Conservation (phyloP, 805 yeast genomes). For the Starmerella bombicola region DNA sequence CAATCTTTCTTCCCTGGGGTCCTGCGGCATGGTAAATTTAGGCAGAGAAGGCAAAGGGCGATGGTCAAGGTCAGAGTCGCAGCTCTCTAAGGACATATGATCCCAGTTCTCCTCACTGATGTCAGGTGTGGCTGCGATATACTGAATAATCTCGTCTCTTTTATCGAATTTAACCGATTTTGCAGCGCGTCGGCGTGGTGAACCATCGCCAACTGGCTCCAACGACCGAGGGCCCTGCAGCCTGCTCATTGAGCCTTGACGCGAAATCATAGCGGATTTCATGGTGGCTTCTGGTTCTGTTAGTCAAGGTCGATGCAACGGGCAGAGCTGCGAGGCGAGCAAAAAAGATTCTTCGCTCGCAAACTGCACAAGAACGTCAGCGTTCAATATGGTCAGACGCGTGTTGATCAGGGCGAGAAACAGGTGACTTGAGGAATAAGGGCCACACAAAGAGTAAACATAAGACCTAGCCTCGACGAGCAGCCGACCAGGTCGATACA, state of each 20-base stretch:
- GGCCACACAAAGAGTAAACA: no score
- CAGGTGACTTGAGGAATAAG: no score
- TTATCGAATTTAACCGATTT: slow-evolving; percentile 24
- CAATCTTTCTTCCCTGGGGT: slow-evolving; percentile 4
- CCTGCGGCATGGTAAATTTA: not conserved
- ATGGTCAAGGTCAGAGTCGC: slow-evolving; percentile 8
- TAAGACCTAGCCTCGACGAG: no score
- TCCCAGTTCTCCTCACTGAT: slow-evolving; percentile 18
- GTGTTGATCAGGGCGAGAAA: no score
- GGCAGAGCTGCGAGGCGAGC: no score
- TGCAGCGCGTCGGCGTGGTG: slow-evolving; percentile 10
- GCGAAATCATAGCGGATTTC: slow-evolving; percentile 22
- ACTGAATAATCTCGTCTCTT: slow-evolving; percentile 24
- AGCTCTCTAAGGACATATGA: slow-evolving; percentile 15
- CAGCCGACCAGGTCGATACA: no score
- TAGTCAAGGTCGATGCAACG: no score
- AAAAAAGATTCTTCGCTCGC: no score
- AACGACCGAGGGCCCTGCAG: slow-evolving; percentile 22
- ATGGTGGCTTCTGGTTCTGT: slow-evolving; percentile 1
- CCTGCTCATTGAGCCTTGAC: slow-evolving; percentile 20
- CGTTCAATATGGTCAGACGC: no score
- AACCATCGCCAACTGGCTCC: slow-evolving; percentile 7
- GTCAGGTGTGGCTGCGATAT: slow-evolving; percentile 22
- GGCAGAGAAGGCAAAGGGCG: slow-evolving; percentile 17
- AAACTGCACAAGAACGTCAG: no score